Conservation (phyloP, 2,329 filamentous ascomycete species). For the Cordyceps fumosorosea region DNA sequence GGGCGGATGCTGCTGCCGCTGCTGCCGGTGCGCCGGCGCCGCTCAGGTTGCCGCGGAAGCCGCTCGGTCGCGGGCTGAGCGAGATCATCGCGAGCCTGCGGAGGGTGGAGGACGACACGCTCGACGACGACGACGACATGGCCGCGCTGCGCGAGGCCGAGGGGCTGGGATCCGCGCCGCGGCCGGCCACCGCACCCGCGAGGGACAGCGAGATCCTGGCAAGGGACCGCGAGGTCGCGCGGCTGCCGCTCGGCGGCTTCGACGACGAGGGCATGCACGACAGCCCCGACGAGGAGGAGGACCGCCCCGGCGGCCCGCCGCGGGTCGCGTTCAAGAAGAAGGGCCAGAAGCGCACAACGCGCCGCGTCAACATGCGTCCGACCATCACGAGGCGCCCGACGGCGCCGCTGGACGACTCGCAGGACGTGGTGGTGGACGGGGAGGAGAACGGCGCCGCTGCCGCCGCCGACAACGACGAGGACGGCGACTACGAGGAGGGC, state of each 20-base stretch:
- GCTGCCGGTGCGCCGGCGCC: constrained; percentile 38
- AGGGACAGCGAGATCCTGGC: constrained; percentile 31
- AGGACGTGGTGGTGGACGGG: constrained; percentile 21
- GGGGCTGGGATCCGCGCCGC: constrained; percentile 22
- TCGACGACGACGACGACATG: constrained; percentile 72
- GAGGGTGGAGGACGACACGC: constrained; percentile 60
- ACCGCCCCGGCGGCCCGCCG: constrained; percentile 50
- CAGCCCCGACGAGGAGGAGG: constrained; percentile 42
- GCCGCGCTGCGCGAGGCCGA: constrained; percentile 70
- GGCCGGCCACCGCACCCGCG: constrained; percentile 17
- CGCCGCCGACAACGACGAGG: constrained; percentile 10
- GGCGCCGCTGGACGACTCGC: constrained; percentile 23
- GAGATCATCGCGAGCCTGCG: constrained; percentile 65
- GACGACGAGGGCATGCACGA: constrained; percentile 57
- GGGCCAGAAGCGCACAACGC: constrained; percentile 72
- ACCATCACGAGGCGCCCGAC: constrained; percentile 41
- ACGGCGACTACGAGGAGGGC: constrained; percentile 14
- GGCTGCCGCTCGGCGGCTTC: constrained; percentile 51
- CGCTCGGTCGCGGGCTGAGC: constrained; percentile 63
- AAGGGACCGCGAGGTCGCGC: constrained; percentile 36
- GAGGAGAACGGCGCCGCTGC: constrained; percentile 12
- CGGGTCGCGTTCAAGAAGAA: constrained; percentile 71
- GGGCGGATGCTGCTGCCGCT: constrained; percentile 33
- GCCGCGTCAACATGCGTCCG: constrained; percentile 58
- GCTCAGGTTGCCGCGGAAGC: constrained; percentile 49